Evolutionary conservation across 352 stramenopile genomes (phyloP).

Genomic region (Stramenopiles sp.): DNA sequence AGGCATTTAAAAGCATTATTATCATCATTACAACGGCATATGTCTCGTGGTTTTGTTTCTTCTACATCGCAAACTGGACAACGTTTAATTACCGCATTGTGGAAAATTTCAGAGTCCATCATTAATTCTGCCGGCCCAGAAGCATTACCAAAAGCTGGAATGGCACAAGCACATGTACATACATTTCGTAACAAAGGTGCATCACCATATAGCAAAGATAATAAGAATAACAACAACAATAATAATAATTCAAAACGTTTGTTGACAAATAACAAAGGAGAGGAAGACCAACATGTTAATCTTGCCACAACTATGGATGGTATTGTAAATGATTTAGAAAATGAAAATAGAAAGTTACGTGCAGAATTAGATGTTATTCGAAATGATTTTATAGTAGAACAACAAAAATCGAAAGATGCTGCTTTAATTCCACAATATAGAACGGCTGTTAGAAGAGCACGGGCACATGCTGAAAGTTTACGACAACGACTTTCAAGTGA

Average conservation of each 20-base stretch:
- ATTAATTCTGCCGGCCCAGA: neutral
- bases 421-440: slow-evolving; percentile 3
- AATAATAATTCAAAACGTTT: too few relatives aligned
- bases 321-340: slow-evolving; percentile 1
- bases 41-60: neutral
- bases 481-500: neutral
- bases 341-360: neutral
- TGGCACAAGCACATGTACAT: neutral
- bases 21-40: neutral
- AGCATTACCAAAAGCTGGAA: neutral
- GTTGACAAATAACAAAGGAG: neutral
- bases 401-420: neutral
- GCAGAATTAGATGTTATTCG: neutral
- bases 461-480: neutral
- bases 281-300: neutral
- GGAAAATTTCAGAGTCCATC: neutral
- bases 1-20: slow-evolving; percentile 3
- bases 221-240: neutral
- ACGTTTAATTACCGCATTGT: neutral
- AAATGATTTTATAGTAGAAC: neutral
- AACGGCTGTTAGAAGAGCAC: neutral
- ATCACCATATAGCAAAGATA: neutral
- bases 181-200: neutral
- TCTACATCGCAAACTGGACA: slow-evolving; percentile 6
- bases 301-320: neutral